Conservation (phyloP, 345 rosid species). For the Boechera stricta region DNA sequence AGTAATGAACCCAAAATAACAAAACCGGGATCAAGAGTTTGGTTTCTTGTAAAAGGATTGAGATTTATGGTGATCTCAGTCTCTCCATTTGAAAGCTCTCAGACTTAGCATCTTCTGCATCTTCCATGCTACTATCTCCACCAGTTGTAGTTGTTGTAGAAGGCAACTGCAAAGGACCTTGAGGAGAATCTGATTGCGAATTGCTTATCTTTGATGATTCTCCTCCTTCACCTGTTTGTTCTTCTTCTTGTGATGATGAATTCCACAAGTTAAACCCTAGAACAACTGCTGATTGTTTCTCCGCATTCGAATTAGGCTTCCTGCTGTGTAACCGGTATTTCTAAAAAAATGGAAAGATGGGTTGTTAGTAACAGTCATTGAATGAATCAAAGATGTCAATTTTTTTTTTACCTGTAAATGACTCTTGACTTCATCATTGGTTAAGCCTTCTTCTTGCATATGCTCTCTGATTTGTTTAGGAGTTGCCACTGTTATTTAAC, state of each 20-base stretch:
- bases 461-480: constrained; percentile 97
- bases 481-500: constrained; percentile 71
- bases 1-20: constrained; percentile 34
- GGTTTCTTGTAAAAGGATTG: constrained; percentile 55
- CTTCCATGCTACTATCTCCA: constrained; percentile 80
- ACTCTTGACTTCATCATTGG: constrained; percentile 98
- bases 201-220: constrained; percentile 59
- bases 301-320: constrained; percentile 52
- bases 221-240: constrained; percentile 41
- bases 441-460: constrained; percentile 94
- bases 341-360: constrained; percentile 47
- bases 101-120: constrained; percentile 73
- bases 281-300: constrained; percentile 58
- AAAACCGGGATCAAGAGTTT: constrained; percentile 21
- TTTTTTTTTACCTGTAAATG: constrained; percentile 74
- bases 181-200: constrained; percentile 75
- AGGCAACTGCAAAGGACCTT: constrained; percentile 75
- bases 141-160: constrained; percentile 48
- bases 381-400: constrained; percentile 4
- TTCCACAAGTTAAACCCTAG: constrained; percentile 66
- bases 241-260: constrained; percentile 56
- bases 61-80: constrained; percentile 51
- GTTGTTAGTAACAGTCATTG: constrained; percentile 11
- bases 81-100: constrained; percentile 58
- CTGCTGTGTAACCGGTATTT: constrained; percentile 79